phyloP scores from a whole-genome alignment of 805 yeast genomes.

The Starmera pachycereana region DNA sequence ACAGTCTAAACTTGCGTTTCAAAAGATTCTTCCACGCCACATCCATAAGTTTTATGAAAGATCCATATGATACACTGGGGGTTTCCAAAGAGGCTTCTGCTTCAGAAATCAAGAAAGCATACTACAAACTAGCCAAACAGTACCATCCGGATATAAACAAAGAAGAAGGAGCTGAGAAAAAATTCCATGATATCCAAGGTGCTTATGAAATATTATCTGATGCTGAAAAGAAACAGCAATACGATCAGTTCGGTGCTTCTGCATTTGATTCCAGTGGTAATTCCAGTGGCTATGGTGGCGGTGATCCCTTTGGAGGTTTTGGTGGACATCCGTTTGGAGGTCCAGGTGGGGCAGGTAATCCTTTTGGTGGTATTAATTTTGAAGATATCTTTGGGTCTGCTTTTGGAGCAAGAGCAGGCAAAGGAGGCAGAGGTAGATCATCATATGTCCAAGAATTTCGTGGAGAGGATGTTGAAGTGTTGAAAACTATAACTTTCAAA shows the following conservation, averaged over 20 bases:
- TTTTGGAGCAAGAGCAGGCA: slow-evolving; percentile 28
- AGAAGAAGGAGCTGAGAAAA: slow-evolving; percentile 76
- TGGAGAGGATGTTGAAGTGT: slow-evolving; percentile 82
- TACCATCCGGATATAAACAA: slow-evolving; percentile 96
- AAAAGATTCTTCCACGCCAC: slow-evolving; percentile 33
- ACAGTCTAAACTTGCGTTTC: no score
- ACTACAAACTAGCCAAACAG: slow-evolving; percentile 86
- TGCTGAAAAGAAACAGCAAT: slow-evolving; percentile 76
- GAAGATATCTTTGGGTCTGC: slow-evolving; percentile 35
- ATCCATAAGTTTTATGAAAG: slow-evolving; percentile 27
- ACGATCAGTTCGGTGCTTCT: slow-evolving; percentile 83
- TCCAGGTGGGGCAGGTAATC: slow-evolving; percentile 34
- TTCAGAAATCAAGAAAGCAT: slow-evolving; percentile 89
- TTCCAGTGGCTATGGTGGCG: slow-evolving; percentile 31
- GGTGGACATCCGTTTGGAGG: slow-evolving; percentile 37
- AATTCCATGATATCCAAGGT: slow-evolving; percentile 87
- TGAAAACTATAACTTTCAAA: slow-evolving; percentile 66
- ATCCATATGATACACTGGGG: slow-evolving; percentile 83
- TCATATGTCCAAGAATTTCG: slow-evolving; percentile 64
- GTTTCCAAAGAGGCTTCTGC: slow-evolving; percentile 60
- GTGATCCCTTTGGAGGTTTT: slow-evolving; percentile 30
- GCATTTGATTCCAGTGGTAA: slow-evolving; percentile 62
- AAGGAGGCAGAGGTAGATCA: slow-evolving; percentile 26
- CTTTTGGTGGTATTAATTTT: slow-evolving; percentile 29
- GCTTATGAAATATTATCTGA: slow-evolving; percentile 89